Evolutionary conservation across 1,139 yeast species (phyloP), one percentile per base, ranked within the genome.

Genomic region (Debaryomyces subglobosus): DNA sequence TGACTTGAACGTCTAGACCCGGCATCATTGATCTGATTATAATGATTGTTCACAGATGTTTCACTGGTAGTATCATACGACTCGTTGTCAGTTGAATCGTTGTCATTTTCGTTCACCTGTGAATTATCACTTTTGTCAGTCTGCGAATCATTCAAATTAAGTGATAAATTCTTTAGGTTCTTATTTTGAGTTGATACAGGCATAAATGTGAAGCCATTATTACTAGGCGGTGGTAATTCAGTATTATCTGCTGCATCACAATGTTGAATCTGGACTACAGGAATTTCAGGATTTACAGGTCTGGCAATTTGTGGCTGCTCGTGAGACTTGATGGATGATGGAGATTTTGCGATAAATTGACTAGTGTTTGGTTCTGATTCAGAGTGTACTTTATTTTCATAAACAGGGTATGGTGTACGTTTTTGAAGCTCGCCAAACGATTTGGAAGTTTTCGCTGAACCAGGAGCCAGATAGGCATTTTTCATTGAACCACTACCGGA

Each of bases 111-210:
- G 23, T 50, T 56, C 29, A 47, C 44, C 12, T 50, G 57, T 10
- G 51, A 46, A 24, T 51, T 55, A 8, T 52, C 47, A 13, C 45
- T 16, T 27, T 44, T 49, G 27, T 47, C 50, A 9, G 27, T 29
- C 15, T 48, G 43, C 5, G 46, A 32, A 16, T 50, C 39, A 7
- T 53, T 52, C 47, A 71, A 59, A 48, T 67, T 60, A 39, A 70
- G 63, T 10, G 60, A 65, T 45, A 72, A 62, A 46, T 69, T 69
- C 60, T 68, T 71, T 45, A 61, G 54, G 53, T 72, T 72, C 51
- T 61, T 67, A 12, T 50, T 46, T 29, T 51, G 46, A n/a, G 38
- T 42, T 1, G 53, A 15, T 5, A 12, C 9, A 12, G 43, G 34
- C 3, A 39, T 29, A 30, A 29, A 40, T 5, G 15, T 30, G 23